Conservation (phyloP, 805 yeast species). For the Yueomyces sinensis region DNA sequence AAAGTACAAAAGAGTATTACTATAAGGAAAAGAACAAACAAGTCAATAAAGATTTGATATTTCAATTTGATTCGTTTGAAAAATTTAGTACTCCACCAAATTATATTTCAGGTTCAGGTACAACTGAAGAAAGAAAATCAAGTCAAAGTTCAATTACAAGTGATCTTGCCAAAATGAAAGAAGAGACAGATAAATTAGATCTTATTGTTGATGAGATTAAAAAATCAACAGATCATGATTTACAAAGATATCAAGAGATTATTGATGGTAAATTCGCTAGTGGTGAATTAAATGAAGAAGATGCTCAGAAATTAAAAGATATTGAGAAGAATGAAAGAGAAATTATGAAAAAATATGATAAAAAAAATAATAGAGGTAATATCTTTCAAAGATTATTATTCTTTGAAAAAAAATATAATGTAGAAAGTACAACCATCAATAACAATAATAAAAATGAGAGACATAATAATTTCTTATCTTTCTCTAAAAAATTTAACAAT, state of each 20-base stretch:
- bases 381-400: too few relatives aligned
- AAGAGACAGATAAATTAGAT: background rate
- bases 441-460: too few relatives aligned
- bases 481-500: too few relatives aligned
- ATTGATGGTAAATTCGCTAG: background rate
- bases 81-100: background rate
- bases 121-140: background rate
- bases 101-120: background rate
- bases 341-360: too few relatives aligned
- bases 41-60: background rate
- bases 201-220: too few relatives aligned
- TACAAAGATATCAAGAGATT: background rate
- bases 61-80: background rate
- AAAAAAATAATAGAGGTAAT: too few relatives aligned
- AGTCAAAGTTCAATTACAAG: background rate
- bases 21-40: background rate
- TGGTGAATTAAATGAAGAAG: background rate
- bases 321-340: too few relatives aligned
- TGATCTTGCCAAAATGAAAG: background rate
- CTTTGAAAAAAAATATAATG: too few relatives aligned
- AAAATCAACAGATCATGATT: background rate
- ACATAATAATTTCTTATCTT: too few relatives aligned
- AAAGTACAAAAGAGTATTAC: background rate
- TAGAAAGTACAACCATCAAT: too few relatives aligned
- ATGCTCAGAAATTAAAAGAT: too few relatives aligned